These are phyloP conservation scores for Venturiaceae sp. DNA, from an alignment of 2,329 filamentous ascomycete species.

Conservation along the genomic window DNA sequence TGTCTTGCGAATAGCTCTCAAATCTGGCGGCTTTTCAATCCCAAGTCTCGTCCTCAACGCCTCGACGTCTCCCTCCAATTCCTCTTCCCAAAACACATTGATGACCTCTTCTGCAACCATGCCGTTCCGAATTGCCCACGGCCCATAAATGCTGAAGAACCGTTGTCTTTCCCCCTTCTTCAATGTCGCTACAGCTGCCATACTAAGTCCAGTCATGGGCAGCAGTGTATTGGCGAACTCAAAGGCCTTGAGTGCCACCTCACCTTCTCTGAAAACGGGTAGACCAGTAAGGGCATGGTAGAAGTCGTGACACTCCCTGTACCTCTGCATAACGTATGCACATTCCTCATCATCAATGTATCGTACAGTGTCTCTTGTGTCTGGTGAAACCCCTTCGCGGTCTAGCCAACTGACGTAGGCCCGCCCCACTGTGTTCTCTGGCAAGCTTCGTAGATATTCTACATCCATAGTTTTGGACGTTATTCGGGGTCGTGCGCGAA, in stretches of 20 bases:
- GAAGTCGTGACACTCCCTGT: conserved; percentile 95
- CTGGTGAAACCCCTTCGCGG: conserved; percentile 83
- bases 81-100: conserved; percentile 97
- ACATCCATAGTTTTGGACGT: conserved; percentile 63
- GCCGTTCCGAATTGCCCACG: conserved; percentile 86
- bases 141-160: conserved; percentile 69
- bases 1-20: conserved; percentile 65
- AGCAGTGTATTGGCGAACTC: conserved; percentile 92
- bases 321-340: conserved; percentile 97
- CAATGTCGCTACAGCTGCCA: conserved; percentile 59
- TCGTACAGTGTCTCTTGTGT: conserved; percentile 71
- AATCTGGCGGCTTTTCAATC: conserved; percentile 80
- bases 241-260: conserved; percentile 95
- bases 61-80: conserved; percentile 73
- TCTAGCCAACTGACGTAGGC: conserved; percentile 90
- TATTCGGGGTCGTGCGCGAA: conserved; percentile 81
- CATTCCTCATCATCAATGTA: conserved; percentile 95
- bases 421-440: conserved; percentile 64
- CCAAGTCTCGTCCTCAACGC: conserved; percentile 65
- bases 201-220: conserved; percentile 86
- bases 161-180: conserved; percentile 54
- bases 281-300: conserved; percentile 91
- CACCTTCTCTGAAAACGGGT: conserved; percentile 86
- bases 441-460: conserved; percentile 59
- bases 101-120: conserved; percentile 69